Percentiles rank a stretch among this genome's conserved stretches.
Evolutionary conservation across 2,329 filamentous ascomycete genomes (phyloP).

Genomic region (Aspergillus sp.): DNA sequence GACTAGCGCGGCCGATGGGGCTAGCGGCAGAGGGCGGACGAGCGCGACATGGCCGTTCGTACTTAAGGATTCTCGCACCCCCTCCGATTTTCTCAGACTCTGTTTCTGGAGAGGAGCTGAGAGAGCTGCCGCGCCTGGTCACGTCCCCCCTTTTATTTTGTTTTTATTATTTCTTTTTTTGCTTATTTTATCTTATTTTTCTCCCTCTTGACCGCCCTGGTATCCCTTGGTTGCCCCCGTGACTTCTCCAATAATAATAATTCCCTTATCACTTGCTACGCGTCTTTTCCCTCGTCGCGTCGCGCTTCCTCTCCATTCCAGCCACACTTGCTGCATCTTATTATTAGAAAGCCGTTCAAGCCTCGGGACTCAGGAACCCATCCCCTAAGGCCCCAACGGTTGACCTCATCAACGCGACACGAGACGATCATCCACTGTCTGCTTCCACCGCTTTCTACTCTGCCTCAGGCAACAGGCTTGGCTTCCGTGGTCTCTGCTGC

Average conservation of each 20-base stretch:
- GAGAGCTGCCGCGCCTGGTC: conserved; percentile 11
- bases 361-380: too few relatives aligned
- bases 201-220: neutral
- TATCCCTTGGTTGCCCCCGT: conserved; percentile 7
- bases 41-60: conserved; percentile 30
- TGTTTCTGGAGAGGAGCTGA: conserved; percentile 32
- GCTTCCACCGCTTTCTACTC: conserved; percentile 1
- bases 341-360: too few relatives aligned
- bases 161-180: conserved; percentile 7
- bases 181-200: conserved; percentile 1
- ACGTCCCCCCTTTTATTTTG: conserved; percentile 3
- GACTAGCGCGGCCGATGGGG: conserved; percentile 31
- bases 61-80: conserved; percentile 41
- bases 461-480: conserved; percentile 8
- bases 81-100: conserved; percentile 33
- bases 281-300: neutral
- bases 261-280: neutral
- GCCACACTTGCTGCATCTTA: conserved; percentile 1
- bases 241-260: conserved; percentile 1
- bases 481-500: conserved; percentile 3
- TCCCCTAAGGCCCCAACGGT: neutral
- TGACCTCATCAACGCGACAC: conserved; percentile 2
- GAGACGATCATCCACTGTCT: neutral
- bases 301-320: neutral
- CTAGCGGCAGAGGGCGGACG: conserved; percentile 30